phyloP scores from a whole-genome alignment of 2,329 filamentous ascomycete genomes.

The Coniella lustricola region DNA sequence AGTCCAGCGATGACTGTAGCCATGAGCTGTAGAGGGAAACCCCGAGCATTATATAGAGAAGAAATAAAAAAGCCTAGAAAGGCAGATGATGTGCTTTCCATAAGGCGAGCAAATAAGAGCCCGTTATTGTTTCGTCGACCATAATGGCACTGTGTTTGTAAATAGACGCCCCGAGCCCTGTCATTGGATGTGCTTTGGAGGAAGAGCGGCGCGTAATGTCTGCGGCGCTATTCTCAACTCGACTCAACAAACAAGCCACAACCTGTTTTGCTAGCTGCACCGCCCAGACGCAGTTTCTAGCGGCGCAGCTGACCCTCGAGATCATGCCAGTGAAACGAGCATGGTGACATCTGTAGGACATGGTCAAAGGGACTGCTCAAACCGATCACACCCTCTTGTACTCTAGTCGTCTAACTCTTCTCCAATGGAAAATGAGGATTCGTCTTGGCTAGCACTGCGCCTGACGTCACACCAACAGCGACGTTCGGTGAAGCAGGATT shows the following conservation, averaged over 20 bases:
- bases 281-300: too few species aligned
- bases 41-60: too few species aligned
- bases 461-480: background rate
- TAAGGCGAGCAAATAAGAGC: too few species aligned
- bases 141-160: too few species aligned
- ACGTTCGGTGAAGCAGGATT: background rate
- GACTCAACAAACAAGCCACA: too few species aligned
- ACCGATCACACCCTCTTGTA: background rate
- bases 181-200: too few species aligned
- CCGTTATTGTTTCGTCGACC: too few species aligned
- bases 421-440: background rate
- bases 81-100: too few species aligned
- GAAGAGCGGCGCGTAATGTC: background rate
- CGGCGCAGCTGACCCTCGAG: background rate
- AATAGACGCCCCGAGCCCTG: too few species aligned
- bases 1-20: constrained; percentile 20
- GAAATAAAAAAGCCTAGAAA: too few species aligned
- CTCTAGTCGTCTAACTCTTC: background rate
- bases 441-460: background rate
- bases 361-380: background rate
- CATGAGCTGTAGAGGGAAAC: background rate
- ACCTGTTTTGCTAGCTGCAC: too few species aligned
- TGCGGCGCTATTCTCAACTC: background rate
- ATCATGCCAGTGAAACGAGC: background rate
- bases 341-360: too few species aligned